phyloP scores from a whole-genome alignment of 441 rosid genomes.

The Arabidopsis hybrid region DNA sequence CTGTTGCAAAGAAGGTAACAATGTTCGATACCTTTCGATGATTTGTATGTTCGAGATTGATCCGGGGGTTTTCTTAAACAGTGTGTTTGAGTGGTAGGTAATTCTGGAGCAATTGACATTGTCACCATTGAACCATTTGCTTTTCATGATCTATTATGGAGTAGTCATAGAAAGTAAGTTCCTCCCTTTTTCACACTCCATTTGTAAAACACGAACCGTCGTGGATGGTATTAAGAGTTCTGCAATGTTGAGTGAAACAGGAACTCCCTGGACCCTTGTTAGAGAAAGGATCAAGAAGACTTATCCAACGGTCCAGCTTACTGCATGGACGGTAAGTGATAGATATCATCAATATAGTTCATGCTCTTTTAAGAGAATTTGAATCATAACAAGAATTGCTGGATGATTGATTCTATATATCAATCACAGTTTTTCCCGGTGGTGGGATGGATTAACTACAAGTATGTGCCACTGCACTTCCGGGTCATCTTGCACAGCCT shows the following conservation, averaged over 20 bases:
- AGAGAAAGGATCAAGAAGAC: constrained; percentile 75
- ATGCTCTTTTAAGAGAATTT: not conserved
- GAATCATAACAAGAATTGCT: not conserved
- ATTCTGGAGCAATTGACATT: constrained; percentile 79
- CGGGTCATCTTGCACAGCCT: constrained; percentile 77
- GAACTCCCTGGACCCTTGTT: constrained; percentile 82
- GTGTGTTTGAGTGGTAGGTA: constrained; percentile 53
- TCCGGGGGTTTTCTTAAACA: not conserved
- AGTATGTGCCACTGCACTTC: constrained; percentile 78
- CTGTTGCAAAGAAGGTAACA: constrained; percentile 90
- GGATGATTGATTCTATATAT: constrained; percentile 9
- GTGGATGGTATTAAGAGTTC: not conserved
- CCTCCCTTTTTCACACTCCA: not conserved
- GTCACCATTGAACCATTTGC: constrained; percentile 90
- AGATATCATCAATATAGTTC: constrained; percentile 1
- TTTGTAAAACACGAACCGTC: not conserved
- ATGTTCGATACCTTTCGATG: not conserved
- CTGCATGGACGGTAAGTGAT: constrained; percentile 81
- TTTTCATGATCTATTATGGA: constrained; percentile 85
- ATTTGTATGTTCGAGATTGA: not conserved
- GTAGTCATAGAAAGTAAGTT: constrained; percentile 72
- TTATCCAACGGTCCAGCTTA: constrained; percentile 72
- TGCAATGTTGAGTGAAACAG: constrained; percentile 55
- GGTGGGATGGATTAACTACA: constrained; percentile 93
- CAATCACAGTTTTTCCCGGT: constrained; percentile 84